Evolutionary conservation across 257 asterid species (phyloP), one percentile per base, ranked within the genome.

Genomic region (Henckelia pumila): DNA sequence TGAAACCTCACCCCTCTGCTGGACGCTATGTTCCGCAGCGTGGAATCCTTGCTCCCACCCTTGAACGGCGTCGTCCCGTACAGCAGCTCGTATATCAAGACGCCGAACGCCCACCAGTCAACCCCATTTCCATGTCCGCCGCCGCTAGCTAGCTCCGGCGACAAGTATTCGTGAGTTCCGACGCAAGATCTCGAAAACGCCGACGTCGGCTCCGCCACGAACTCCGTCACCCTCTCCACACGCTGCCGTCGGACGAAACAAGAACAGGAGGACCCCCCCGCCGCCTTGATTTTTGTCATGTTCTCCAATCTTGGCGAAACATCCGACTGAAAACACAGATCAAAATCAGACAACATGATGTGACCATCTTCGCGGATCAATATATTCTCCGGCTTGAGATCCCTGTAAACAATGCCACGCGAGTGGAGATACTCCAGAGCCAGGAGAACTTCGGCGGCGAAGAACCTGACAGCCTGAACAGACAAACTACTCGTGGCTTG

Each of bases 61-160:
- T 89, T 89, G 60, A 85, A 92, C 77, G 96, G 96, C 37, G 98
- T 92, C 63, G 86, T 78, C 0, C 98, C 98, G 50, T 74, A 73
- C 33, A 92, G 8, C 1, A 92, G 73, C 66, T 92, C 98, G 71
- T 85, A 92, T 0, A 89, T 69, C 71, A 92, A 69, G 0, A 92
- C 83, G 61, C 98, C 96, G 28, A 92, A 89, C 0, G 96, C 98
- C 96, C 98, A 92, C 98, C 96, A 92, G 57, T 92, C 98, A 2
- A 92, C 98, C 0, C 98, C 96, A 73, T 86, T 92, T 0, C 98
- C 96, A 75, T 89, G 96, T 23, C 98, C 98, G 79, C 67, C 69
- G 0, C 96, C 95, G 66, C 59, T 53, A 0, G 89, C 85, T 7
- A 92, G 6, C 80, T 92, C 96, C 59, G 98, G 96, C 59, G 96